Conservation (phyloP, 78 protist genomes). For the Bodo saltans region DNA sequence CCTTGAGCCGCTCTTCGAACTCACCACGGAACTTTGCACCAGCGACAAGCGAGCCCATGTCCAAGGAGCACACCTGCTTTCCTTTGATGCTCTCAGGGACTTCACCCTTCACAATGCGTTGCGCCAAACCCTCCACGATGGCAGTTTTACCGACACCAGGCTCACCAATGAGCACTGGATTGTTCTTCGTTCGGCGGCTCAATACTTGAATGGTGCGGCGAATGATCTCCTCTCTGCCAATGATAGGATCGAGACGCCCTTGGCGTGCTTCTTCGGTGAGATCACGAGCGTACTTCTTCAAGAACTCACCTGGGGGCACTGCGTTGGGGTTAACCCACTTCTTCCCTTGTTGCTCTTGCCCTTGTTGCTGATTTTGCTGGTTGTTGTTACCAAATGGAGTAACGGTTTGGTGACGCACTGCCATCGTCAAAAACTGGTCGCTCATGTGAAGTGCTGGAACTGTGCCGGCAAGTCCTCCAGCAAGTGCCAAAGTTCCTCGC, state of each 20-base stretch:
- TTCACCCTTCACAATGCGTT: slow-evolving; percentile 90
- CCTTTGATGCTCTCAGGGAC: slow-evolving; percentile 83
- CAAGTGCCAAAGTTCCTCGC: too few relatives aligned
- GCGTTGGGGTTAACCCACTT: background rate
- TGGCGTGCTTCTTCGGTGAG: slow-evolving; percentile 12
- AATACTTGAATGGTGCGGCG: slow-evolving; percentile 46
- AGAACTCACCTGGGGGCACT: background rate
- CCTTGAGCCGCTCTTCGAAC: slow-evolving; percentile 63
- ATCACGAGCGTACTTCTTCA: slow-evolving; percentile 4
- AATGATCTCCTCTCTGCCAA: slow-evolving; percentile 57
- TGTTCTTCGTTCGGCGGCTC: slow-evolving; percentile 57
- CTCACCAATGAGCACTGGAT: slow-evolving; percentile 62
- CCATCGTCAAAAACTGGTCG: too few relatives aligned
- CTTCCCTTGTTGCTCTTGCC: too few relatives aligned
- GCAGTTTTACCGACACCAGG: slow-evolving; percentile 73
- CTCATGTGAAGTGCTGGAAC: too few relatives aligned
- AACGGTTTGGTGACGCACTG: too few relatives aligned
- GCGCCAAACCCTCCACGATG: slow-evolving; percentile 77
- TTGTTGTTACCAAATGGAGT: too few relatives aligned
- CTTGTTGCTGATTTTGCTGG: too few relatives aligned
- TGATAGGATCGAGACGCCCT: slow-evolving; percentile 54
- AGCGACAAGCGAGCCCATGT: slow-evolving; percentile 94
- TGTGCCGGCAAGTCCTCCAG: too few relatives aligned
- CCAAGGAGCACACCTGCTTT: slow-evolving; percentile 75
- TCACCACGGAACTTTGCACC: slow-evolving; percentile 77